These are phyloP conservation scores for Apiotrichum laibachii DNA, from an alignment of 1,284 basidiomycete species.

Conservation along the genomic window DNA sequence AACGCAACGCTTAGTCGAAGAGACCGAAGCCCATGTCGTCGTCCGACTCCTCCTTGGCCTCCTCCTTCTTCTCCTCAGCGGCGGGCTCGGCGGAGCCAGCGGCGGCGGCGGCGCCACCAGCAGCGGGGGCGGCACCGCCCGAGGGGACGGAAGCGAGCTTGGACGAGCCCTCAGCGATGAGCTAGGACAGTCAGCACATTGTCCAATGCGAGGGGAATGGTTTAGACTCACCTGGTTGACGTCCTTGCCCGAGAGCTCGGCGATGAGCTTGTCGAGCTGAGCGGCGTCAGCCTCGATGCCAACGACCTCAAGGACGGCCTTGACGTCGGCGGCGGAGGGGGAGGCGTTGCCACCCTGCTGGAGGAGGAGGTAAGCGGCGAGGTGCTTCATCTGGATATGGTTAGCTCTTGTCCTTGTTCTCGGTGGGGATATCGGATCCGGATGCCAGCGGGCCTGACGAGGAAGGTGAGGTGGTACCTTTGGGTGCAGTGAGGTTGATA, in stretches of 20 bases:
- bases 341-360: conserved; percentile 87
- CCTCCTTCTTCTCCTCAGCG: conserved; percentile 64
- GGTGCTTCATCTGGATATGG: conserved; percentile 76
- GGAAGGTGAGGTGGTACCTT: neutral
- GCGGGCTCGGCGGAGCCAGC: conserved; percentile 63
- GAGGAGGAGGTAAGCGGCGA: conserved; percentile 98
- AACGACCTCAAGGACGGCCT: conserved; percentile 79
- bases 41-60: conserved; percentile 56
- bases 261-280: conserved; percentile 79
- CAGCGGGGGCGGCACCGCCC: conserved; percentile 47
- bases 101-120: conserved; percentile 49
- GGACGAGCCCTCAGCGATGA: conserved; percentile 87
- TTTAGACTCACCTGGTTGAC: conserved; percentile 64
- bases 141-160: conserved; percentile 87
- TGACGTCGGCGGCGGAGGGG: conserved; percentile 86
- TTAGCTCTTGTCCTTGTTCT: neutral
- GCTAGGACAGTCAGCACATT: conserved; percentile 50
- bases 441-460: neutral
- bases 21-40: conserved; percentile 73
- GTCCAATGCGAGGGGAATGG: neutral
- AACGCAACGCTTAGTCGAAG: conserved; percentile 68
- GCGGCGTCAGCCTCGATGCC: conserved; percentile 86
- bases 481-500: neutral
- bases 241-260: conserved; percentile 91
- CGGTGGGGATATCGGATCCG: neutral